Evolutionary conservation across 1,139 yeast genomes (phyloP).

Genomic region (Candida sp.): DNA sequence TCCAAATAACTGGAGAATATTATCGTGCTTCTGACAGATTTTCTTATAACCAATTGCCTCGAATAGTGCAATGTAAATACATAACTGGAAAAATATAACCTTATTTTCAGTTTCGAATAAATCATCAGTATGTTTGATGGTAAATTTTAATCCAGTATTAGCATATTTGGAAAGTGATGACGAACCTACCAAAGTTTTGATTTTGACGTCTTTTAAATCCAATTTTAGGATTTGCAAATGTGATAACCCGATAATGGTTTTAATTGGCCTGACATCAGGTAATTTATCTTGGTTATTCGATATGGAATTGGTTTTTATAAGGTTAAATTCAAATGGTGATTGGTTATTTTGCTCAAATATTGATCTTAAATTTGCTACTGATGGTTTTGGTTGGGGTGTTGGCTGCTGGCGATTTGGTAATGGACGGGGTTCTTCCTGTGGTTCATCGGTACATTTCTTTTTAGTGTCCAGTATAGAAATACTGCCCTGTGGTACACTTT

Average conservation of each 20-base stretch:
- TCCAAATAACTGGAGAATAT: conserved; percentile 28
- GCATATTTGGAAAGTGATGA: conserved; percentile 31
- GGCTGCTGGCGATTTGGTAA: no score
- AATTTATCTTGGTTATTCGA: conserved; percentile 29
- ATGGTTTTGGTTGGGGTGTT: conserved; percentile 12
- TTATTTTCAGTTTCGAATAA: conserved; percentile 25
- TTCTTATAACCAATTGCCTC: conserved; percentile 38
- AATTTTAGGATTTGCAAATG: conserved; percentile 34
- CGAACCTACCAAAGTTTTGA: conserved; percentile 34
- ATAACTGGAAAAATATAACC: conserved; percentile 26
- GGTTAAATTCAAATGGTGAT: neutral
- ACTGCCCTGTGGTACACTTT: neutral
- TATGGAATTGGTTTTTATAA: conserved; percentile 15
- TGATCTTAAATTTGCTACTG: conserved; percentile 28
- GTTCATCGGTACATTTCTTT: no score
- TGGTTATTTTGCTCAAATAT: conserved; percentile 4
- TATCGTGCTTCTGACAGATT: conserved; percentile 22
- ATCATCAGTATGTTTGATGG: conserved; percentile 21
- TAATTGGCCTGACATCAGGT: conserved; percentile 32
- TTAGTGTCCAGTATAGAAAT: no score
- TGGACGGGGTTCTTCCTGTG: no score
- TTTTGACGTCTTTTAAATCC: conserved; percentile 34
- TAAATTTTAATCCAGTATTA: conserved; percentile 25
- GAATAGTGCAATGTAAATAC: conserved; percentile 36
- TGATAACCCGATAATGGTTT: conserved; percentile 40